Conservation (phyloP, 306 rosid genomes). For the Corylus americana region DNA sequence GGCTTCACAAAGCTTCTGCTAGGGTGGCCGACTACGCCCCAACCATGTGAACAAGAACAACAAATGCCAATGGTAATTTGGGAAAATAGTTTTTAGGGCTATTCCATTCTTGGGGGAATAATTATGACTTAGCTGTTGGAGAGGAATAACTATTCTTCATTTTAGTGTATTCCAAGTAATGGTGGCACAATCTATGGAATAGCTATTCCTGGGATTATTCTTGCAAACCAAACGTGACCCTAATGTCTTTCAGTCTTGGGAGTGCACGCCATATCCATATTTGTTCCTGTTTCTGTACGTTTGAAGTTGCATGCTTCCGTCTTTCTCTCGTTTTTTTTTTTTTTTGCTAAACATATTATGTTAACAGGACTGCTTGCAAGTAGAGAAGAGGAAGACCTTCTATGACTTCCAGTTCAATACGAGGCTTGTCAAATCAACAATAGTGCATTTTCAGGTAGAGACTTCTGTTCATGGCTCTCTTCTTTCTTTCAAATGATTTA, state of each 20-base stretch:
- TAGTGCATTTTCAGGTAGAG: slow-evolving; percentile 94
- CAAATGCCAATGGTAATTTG: no score
- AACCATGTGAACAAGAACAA: no score
- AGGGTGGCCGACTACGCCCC: no score
- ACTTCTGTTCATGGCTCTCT: slow-evolving; percentile 4
- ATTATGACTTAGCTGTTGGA: no score
- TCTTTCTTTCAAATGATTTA: not conserved
- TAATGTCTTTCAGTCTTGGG: not conserved
- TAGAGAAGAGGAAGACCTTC: slow-evolving; percentile 60
- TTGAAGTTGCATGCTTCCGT: not conserved
- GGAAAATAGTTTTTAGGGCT: no score
- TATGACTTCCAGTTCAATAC: slow-evolving; percentile 92
- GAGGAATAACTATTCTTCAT: no score
- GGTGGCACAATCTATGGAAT: no score
- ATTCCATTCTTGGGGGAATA: no score
- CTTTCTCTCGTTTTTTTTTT: not conserved
- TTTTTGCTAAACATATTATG: not conserved
- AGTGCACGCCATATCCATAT: not conserved
- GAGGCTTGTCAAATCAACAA: slow-evolving; percentile 86
- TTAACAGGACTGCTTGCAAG: slow-evolving; percentile 71
- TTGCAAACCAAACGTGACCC: no score
- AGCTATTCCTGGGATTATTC: no score
- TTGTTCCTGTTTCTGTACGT: not conserved
- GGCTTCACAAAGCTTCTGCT: no score
- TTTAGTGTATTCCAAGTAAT: no score